Conservation (phyloP, 352 stramenopile genomes). For the Globisporangium iwayamae region DNA sequence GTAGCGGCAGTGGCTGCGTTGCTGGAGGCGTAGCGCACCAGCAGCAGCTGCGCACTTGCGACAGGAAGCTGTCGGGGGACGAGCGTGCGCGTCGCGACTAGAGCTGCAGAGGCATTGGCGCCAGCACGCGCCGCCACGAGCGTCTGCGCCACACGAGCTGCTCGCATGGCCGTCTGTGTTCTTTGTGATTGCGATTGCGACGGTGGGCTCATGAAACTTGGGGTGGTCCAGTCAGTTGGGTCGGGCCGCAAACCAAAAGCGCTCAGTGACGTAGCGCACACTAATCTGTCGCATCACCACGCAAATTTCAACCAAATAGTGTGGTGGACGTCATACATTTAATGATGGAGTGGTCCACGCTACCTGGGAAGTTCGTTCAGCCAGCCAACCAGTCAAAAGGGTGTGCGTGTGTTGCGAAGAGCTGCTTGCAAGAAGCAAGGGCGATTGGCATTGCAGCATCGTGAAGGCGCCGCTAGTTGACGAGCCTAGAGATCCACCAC, state of each 20-base stretch:
- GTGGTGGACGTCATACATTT: conserved; percentile 10
- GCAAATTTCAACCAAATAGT: neutral
- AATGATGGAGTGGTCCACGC: neutral
- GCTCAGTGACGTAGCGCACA: neutral
- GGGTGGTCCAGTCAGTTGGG: conserved; percentile 8
- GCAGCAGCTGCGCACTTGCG: conserved; percentile 15
- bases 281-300: neutral
- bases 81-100: neutral
- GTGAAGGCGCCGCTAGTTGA: conserved; percentile 2
- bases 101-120: neutral
- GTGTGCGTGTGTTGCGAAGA: conserved; percentile 15
- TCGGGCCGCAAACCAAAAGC: neutral
- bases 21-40: conserved; percentile 23
- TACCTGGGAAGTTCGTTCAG: conserved; percentile 7
- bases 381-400: conserved; percentile 27
- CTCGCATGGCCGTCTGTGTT: conserved; percentile 13
- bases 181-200: conserved; percentile 9
- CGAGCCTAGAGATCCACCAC: conserved; percentile 9
- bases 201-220: neutral
- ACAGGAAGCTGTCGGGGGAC: neutral
- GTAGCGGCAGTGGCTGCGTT: conserved; percentile 8
- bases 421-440: conserved; percentile 11
- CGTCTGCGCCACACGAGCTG: conserved; percentile 9
- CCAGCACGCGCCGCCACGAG: conserved; percentile 7
- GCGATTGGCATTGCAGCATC: conserved; percentile 11